Evolutionary conservation across 805 yeast genomes (phyloP).

Genomic region (Zygosaccharomyces pseudorouxii): DNA sequence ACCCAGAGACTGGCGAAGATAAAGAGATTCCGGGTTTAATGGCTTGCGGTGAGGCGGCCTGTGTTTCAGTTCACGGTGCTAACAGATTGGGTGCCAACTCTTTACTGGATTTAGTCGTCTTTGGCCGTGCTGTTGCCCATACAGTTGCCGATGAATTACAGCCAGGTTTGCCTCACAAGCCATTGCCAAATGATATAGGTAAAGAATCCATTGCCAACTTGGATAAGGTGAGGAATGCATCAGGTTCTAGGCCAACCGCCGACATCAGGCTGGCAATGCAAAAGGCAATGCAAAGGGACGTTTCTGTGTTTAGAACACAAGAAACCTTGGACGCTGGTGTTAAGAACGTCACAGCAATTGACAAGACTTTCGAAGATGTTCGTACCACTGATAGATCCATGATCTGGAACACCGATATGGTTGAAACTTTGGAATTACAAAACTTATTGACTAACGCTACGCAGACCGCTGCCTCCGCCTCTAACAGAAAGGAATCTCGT

Average conservation of each 20-base stretch:
- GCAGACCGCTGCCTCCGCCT: slow-evolving; percentile 92
- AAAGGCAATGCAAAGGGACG: slow-evolving; percentile 92
- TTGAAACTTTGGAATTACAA: slow-evolving; percentile 92
- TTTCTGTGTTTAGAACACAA: slow-evolving; percentile 95
- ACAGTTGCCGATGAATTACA: slow-evolving; percentile 78
- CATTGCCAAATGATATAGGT: slow-evolving; percentile 82
- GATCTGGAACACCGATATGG: slow-evolving; percentile 98
- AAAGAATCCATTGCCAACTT: slow-evolving; percentile 84
- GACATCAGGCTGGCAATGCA: slow-evolving; percentile 90
- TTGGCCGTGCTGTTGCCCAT: slow-evolving; percentile 97
- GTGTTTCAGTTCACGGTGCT: slow-evolving; percentile 99
- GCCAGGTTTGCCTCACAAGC: slow-evolving; percentile 85
- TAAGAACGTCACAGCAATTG: slow-evolving; percentile 65
- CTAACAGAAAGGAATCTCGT: slow-evolving; percentile 94
- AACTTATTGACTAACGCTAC: slow-evolving; percentile 95
- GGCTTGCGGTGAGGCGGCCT: slow-evolving; percentile 99
- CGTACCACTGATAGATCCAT: slow-evolving; percentile 92
- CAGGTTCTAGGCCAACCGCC: slow-evolving; percentile 80
- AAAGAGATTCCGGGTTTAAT: slow-evolving; percentile 84
- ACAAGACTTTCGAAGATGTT: slow-evolving; percentile 65
- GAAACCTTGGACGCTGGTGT: slow-evolving; percentile 91
- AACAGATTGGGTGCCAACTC: slow-evolving; percentile 99
- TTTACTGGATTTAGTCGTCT: slow-evolving; percentile 89
- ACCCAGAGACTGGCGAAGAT: slow-evolving; percentile 81
- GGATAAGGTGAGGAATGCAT: slow-evolving; percentile 80